Base-by-base conservation (phyloP, 1,284 basidiomycete species). In the Ceratobasidium sp. region DNA sequence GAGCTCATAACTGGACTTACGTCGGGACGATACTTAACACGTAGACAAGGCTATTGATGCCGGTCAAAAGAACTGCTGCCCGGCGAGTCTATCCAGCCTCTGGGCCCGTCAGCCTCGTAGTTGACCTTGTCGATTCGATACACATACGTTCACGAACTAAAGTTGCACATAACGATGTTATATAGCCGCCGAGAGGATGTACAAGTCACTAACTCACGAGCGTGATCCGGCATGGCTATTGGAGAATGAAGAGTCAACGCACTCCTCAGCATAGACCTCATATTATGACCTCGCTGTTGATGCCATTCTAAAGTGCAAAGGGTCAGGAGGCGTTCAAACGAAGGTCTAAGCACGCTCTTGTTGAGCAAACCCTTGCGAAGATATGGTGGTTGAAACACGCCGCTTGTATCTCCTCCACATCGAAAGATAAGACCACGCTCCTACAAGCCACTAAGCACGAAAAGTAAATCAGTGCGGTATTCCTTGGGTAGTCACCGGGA, bases 51-150 rank as follows among this genome's bases (percentile, higher is more conserved):
- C 93, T 91, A 82, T 98, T 98, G 84, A 98, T 95, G 9, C 97
- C 97, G 1, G 97, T 96, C 97, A 99, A 99, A 26, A 99, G 88
- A 80, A 99, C 92, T 4, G 97, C 97, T 82, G 98, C 92, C 69
- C 97, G 90, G 20, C 97, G 97, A 78, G 98, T 90, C 96, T 97
- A 99, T 59, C 97, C 97, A 61, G 97, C 97, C 87, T 94, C 94
- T 96, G 86, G 62, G 20, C 0, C 2, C n/a, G 17, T 65, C 65
- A 83, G 75, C 28, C 4, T 33, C 33, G 33, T 33, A 33, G 1
- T 2, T 33, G 33, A 4, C 2, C 33, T 33, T 33, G 33, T 33
- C 68, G 57, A 80, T 65, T 64, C 15, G 52, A 26, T 48, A 28
- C 33, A 33, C 33, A 33, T 33, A 33, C 33, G 5, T 52, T 15